These are phyloP conservation scores for Neostapfia colusana DNA, from an alignment of 176 grass and related monocot genomes.

Conservation along the genomic window DNA sequence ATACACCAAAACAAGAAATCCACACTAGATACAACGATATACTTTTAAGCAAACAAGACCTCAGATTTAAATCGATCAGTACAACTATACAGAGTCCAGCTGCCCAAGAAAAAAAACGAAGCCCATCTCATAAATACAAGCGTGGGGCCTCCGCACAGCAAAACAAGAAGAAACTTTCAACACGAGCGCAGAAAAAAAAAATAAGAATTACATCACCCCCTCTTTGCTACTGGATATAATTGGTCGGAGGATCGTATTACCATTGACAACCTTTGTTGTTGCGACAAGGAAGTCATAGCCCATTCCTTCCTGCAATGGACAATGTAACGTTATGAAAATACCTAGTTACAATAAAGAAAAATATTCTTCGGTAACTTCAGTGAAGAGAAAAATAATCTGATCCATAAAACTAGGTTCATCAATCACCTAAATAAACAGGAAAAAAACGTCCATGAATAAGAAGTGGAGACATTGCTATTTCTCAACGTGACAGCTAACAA, in stretches of 20 bases:
- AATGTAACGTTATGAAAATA: neutral
- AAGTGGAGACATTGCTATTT: neutral
- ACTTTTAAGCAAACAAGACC: neutral
- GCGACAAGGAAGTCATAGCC: conserved; percentile 87
- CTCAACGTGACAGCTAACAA: neutral
- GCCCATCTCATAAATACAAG: conserved; percentile 7
- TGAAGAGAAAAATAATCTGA: neutral
- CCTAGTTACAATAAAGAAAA: neutral
- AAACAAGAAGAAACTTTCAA: neutral
- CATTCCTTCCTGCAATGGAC: conserved; percentile 70
- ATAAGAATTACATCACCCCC: conserved; percentile 36
- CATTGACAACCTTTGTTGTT: conserved; percentile 82
- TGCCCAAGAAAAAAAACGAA: neutral
- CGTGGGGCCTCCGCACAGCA: neutral
- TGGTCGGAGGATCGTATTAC: conserved; percentile 71
- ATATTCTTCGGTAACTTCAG: neutral
- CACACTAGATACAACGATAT: neutral
- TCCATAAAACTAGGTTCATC: neutral
- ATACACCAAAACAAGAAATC: neutral
- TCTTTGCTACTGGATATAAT: conserved; percentile 63
- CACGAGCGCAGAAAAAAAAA: neutral
- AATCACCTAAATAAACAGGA: neutral
- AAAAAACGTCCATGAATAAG: neutral
- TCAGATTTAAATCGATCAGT: neutral
- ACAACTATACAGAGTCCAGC: neutral